Evolutionary conservation across 208 protist genomes (phyloP).

Genomic region (Zelonia costaricensis): DNA sequence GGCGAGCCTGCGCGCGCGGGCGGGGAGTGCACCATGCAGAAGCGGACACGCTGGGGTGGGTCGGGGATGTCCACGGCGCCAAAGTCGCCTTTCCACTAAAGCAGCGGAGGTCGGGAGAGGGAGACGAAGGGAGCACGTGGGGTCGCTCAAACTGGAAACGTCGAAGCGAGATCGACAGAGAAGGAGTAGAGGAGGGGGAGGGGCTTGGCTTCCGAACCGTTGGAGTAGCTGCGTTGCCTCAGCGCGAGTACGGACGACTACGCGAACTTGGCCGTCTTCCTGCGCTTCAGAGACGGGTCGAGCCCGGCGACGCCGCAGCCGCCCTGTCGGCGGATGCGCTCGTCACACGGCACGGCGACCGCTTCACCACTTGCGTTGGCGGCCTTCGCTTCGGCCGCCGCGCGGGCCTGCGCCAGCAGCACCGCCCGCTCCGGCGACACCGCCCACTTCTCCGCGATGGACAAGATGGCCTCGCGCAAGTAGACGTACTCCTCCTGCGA

Average conservation of each 20-base stretch:
- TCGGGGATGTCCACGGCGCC: too few relatives aligned
- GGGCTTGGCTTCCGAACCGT: too few relatives aligned
- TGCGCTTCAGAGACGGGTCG: conserved; percentile 45
- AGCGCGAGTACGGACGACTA: too few relatives aligned
- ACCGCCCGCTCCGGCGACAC: conserved; percentile 22
- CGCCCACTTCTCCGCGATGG: conserved; percentile 54
- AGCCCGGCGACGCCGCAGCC: conserved; percentile 60
- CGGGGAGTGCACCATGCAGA: too few relatives aligned
- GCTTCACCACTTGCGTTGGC: neutral
- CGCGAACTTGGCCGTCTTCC: conserved; percentile 43
- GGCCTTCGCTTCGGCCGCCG: neutral
- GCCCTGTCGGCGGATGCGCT: conserved; percentile 53
- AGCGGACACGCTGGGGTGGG: too few relatives aligned
- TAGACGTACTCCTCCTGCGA: conserved; percentile 81
- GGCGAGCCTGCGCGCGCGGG: too few relatives aligned
- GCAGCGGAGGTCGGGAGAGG: too few relatives aligned
- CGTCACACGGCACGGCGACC: conserved; percentile 43
- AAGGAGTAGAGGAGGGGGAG: too few relatives aligned
- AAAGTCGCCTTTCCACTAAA: too few relatives aligned
- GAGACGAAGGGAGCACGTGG: too few relatives aligned
- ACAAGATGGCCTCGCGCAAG: conserved; percentile 71
- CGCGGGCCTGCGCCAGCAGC: conserved; percentile 8
- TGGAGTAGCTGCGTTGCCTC: neutral
- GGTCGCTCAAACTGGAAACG: conserved; percentile 8
- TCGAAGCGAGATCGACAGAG: neutral